These are phyloP conservation scores for Dioszegia hungarica DNA, from an alignment of 768 basidiomycete genomes.

Conservation along the genomic window DNA sequence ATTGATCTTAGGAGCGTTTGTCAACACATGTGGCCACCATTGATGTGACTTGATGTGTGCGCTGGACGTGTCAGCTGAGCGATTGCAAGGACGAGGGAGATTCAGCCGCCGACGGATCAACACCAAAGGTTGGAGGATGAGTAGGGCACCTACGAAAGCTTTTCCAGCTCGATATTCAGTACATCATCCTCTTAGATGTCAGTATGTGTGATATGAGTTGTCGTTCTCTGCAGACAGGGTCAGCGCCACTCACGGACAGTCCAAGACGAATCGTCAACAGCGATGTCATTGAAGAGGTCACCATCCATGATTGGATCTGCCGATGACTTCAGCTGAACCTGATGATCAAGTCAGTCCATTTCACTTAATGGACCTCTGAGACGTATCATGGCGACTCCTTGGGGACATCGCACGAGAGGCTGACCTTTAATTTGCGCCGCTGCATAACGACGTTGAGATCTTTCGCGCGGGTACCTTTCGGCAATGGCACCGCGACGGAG, in stretches of 20 bases:
- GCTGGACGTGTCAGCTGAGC: constrained; percentile 2
- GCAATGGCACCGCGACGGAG: constrained; percentile 75
- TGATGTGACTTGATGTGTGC: constrained; percentile 61
- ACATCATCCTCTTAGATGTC: constrained; percentile 35
- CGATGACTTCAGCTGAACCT: constrained; percentile 64
- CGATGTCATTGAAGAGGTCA: constrained; percentile 86
- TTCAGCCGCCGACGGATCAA: too few species aligned
- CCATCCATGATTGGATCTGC: constrained; percentile 76
- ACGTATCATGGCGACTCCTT: too few species aligned
- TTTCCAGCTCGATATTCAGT: constrained; percentile 46
- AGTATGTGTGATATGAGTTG: too few species aligned
- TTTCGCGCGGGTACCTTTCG: constrained; percentile 75
- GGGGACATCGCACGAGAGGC: too few species aligned
- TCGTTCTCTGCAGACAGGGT: neutral
- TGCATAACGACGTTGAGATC: constrained; percentile 69
- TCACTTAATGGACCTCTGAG: too few species aligned
- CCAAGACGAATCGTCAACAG: constrained; percentile 96
- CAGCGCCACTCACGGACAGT: constrained; percentile 62
- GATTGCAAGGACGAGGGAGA: neutral
- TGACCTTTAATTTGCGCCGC: constrained; percentile 76
- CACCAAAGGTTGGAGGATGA: too few species aligned
- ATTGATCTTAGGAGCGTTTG: constrained; percentile 93
- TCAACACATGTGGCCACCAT: constrained; percentile 97
- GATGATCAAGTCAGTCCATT: neutral
- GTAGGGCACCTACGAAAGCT: constrained; percentile 33